Base-by-base conservation (phyloP, 192 early-diverging fungal genomes). In the Glomus cerebriforme region DNA sequence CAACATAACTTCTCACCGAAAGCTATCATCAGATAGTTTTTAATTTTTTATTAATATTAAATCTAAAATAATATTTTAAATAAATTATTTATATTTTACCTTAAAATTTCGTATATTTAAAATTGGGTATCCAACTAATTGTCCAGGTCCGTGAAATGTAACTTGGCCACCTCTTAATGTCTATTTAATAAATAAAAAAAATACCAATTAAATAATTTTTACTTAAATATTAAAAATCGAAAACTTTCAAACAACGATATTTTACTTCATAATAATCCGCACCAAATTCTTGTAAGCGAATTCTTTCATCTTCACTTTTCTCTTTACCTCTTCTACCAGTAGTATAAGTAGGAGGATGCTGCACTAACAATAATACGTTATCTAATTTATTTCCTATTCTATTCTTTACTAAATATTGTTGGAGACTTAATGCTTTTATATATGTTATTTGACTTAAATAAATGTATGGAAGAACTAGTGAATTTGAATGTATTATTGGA, bases 121-220 rank as follows among this genome's bases (percentile, higher is more conserved):
- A 66, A 95, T 96, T 4, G 98, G 98, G 80, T 99, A 99, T 17
- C 91, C 95, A 24, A 99, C 95, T 45, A 99, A 88, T 86, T 99
- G 98, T 0, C 97, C 97, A 7, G 97, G 98, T 0, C 98, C 98
- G 83, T 99, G 98, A 81, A 94, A 99, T 1, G 98, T 99, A 7
- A 94, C 91, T 83, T 99, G 92, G 17, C 98, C 98, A 29, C 98
- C 98, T 19, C 97, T 85, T 73, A 89, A 84, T 0, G 95, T 95
- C 85, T 94, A 83, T 8, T 85, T 66, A 34, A 74, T 47, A 7
- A 67, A 37, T 32, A 27, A 63, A 32, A 71, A 64, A 17, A 75
- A 66, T 19, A 59, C 59, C 59, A 32, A 68, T 81, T 29, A 34
- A 10, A 73, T n/a, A 59, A 39, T 22, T 59, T 37, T 70, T 35